These are phyloP conservation scores for Saccharomycopsis sp. DNA, from an alignment of 805 yeast species.

Conservation along the genomic window DNA sequence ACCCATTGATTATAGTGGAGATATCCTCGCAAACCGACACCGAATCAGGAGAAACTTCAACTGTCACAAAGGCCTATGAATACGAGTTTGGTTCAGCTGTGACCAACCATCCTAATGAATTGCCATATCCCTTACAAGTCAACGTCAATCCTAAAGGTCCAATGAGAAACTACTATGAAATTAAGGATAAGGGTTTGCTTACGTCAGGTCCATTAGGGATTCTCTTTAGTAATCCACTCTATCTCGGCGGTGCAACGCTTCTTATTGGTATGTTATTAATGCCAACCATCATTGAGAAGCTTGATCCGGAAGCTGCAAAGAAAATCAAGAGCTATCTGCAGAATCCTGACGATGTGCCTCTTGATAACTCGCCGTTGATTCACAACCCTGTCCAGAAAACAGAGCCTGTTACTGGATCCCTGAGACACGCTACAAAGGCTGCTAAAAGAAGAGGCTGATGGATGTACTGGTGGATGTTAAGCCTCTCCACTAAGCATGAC, in stretches of 20 bases:
- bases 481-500: too few relatives aligned
- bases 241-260: conserved; percentile 13
- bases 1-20: conserved; percentile 7
- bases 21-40: not conserved
- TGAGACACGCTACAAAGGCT: conserved; percentile 1
- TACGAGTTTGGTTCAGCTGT: conserved; percentile 10
- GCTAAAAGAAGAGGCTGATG: not conserved
- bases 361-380: not conserved
- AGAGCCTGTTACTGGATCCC: not conserved
- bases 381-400: not conserved
- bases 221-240: conserved; percentile 13
- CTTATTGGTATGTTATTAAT: conserved; percentile 9
- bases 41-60: conserved; percentile 4
- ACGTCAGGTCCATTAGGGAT: conserved; percentile 20
- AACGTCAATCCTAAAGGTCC: not conserved
- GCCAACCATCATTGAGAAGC: conserved; percentile 12
- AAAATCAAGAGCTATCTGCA: conserved; percentile 6
- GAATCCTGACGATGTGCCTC: not conserved
- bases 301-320: conserved; percentile 19
- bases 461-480: too few relatives aligned
- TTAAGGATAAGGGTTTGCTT: conserved; percentile 19
- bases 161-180: conserved; percentile 12
- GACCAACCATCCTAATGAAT: conserved; percentile 3
- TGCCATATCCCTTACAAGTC: conserved; percentile 16
- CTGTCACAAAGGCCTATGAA: conserved; percentile 7